Base-by-base conservation (phyloP, 257 asterid genomes). In the Solanum tarijense region DNA sequence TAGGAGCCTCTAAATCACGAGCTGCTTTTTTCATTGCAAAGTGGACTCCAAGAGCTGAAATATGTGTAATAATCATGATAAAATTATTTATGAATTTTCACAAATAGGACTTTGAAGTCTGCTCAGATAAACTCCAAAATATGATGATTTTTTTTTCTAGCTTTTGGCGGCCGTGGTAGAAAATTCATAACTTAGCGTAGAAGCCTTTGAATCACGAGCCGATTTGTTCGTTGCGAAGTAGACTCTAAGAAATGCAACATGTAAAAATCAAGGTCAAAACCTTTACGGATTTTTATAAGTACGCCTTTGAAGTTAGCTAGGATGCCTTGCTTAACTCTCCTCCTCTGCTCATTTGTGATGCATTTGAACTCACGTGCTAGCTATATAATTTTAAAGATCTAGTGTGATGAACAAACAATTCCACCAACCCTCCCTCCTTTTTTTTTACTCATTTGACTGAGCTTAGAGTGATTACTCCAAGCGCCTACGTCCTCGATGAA, bases 341-440 rank as follows among this genome's bases (percentile, higher is more conserved):
- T 52, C 9, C 23, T 52, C 7, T 5, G 62, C 3, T 48, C 3
- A 52, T 52, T 2, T 52, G 23, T 16, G 23, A 14, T 6, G 18
- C 62, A 52, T 52, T 52, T 52, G 62, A 16, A 16, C 7, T 52
- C 62, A 5, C 9, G 9, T 52, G 12, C 12, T 21, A 21, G n/a
- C 12, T 8, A 21, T 21, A 9, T 7, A 3, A 58, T 46, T 58
- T 20, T 8, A 58, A 58, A 21, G 12, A 21, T 2, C 5, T 58
- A 60, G 11, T 23, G 29, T 9, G 23, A 23, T 62, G 29, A 62
- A 23, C 6, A 9, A 2, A 2, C 2, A 23, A 23, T 23, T 7
- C 21, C 66, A 21, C 20, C 3, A 13, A 18, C 5, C 4, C 48
- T 1, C 0, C 5, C 13, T 1, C 29, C 12, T 0, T 0, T 20